Percentiles rank a stretch among this genome's conserved stretches.
These are phyloP conservation scores for Eucalyptus cladocalyx DNA, from an alignment of 345 rosid species.

Conservation along the genomic window DNA sequence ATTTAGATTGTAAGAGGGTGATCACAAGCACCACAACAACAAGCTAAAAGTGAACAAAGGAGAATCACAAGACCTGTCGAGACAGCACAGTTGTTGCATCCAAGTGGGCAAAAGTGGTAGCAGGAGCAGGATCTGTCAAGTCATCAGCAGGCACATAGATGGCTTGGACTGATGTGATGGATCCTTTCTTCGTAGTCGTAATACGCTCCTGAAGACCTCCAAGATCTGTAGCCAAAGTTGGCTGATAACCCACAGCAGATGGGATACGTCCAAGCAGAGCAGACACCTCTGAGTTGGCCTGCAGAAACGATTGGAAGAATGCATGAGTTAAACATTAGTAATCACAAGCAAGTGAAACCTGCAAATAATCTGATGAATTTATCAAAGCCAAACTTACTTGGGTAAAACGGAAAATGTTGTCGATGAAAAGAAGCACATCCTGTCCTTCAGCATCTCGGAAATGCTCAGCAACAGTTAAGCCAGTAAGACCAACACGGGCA, in stretches of 20 bases:
- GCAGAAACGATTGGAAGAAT: background rate
- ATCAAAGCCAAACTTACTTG: conserved; percentile 6
- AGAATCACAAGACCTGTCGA: conserved; percentile 48
- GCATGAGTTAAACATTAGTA: background rate
- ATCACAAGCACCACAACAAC: background rate
- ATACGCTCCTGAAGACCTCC: conserved; percentile 99
- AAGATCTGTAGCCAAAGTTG: conserved; percentile 97
- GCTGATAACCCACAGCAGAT: conserved; percentile 99
- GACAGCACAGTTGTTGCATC: conserved; percentile 98
- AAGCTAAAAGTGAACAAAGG: background rate
- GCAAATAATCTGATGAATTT: background rate
- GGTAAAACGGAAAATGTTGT: conserved; percentile 43
- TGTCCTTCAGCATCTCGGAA: conserved; percentile 52
- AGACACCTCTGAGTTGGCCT: conserved; percentile 99
- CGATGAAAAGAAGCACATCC: conserved; percentile 48
- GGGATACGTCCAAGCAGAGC: conserved; percentile 99
- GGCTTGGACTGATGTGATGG: conserved; percentile 98
- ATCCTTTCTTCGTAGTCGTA: conserved; percentile 97
- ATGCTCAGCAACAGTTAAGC: conserved; percentile 44
- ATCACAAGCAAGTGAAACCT: background rate
- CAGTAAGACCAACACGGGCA: conserved; percentile 54
- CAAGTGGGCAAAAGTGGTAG: conserved; percentile 99
- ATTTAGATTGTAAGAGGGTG: background rate
- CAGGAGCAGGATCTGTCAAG: conserved; percentile 99
- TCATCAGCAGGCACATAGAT: conserved; percentile 99